A percentile compares a stretch with the other conserved stretches of the same genome.
phyloP scores from a whole-genome alignment of 2,329 filamentous ascomycete species.

The Pyricularia sp. region DNA sequence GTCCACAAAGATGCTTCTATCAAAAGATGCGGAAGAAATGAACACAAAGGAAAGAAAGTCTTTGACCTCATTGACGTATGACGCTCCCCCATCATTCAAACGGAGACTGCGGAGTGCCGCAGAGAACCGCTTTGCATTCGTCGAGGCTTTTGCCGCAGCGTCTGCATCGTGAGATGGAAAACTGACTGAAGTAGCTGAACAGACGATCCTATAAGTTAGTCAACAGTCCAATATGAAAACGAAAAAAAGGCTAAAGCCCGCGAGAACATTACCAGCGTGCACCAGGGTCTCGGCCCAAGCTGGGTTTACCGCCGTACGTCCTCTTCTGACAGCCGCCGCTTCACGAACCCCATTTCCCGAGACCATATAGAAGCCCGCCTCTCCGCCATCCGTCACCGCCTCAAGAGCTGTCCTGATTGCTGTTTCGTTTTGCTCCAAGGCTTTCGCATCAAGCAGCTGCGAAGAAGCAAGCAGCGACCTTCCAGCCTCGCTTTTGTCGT shows the following conservation, averaged over 20 bases:
- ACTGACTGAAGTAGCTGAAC: neutral
- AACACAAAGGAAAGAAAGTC: too few species aligned
- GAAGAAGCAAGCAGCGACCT: neutral
- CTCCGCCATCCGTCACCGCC: constrained; percentile 8
- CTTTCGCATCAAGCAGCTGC: constrained; percentile 7
- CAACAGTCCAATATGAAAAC: neutral
- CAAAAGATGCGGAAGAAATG: neutral
- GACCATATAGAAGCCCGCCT: constrained; percentile 11
- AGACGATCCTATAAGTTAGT: neutral
- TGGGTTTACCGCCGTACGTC: constrained; percentile 10
- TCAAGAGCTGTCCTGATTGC: constrained; percentile 8
- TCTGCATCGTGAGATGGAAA: neutral
- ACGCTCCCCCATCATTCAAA: neutral
- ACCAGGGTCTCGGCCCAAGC: constrained; percentile 11
- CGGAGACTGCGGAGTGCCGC: neutral
- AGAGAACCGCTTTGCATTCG: neutral
- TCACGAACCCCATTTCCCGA: constrained; percentile 12
- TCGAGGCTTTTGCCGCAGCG: neutral
- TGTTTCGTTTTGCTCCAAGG: constrained; percentile 6
- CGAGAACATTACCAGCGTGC: constrained; percentile 9
- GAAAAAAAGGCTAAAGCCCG: too few species aligned
- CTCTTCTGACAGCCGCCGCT: constrained; percentile 8
- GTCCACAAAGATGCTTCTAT: neutral
- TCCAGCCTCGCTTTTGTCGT: constrained; percentile 10
- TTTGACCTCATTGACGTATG: constrained; percentile 8